A percentile compares a stretch with the other conserved stretches of the same genome.
phyloP scores from a whole-genome alignment of 2,329 filamentous ascomycete genomes.

The Neonectria punicea region DNA sequence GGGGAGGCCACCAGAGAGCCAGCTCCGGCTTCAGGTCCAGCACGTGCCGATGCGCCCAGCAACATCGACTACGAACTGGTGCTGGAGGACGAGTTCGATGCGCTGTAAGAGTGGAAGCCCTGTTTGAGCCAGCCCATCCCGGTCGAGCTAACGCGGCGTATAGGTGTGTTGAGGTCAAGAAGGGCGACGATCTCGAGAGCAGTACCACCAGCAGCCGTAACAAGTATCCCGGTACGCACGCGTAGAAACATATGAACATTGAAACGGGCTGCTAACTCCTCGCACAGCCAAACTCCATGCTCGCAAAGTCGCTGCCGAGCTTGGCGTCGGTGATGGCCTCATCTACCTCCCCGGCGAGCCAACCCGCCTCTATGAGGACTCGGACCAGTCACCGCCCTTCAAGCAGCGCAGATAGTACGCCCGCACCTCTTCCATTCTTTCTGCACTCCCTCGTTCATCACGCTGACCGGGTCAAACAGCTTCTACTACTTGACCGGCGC shows the following conservation, averaged over 20 bases:
- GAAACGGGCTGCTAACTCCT: background rate
- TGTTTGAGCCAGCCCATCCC: background rate
- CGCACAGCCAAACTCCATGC: constrained; percentile 64
- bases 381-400: constrained; percentile 66
- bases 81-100: constrained; percentile 64
- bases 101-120: constrained; percentile 54
- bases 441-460: background rate
- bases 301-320: constrained; percentile 63
- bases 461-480: constrained; percentile 47
- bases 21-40: constrained; percentile 8
- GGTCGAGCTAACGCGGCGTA: constrained; percentile 13
- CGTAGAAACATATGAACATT: background rate
- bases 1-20: constrained; percentile 16
- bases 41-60: background rate
- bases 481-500: constrained; percentile 69
- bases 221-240: constrained; percentile 52
- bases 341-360: constrained; percentile 66
- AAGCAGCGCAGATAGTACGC: constrained; percentile 69
- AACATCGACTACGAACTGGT: constrained; percentile 51
- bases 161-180: constrained; percentile 54
- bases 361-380: constrained; percentile 65
- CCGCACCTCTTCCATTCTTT: background rate
- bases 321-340: constrained; percentile 61
- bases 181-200: constrained; percentile 26
- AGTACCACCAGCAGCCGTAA: constrained; percentile 30